Percentiles rank a stretch among this genome's conserved stretches.
phyloP scores from a whole-genome alignment of 2,329 filamentous ascomycete species.

The Fusarium torulosum region DNA sequence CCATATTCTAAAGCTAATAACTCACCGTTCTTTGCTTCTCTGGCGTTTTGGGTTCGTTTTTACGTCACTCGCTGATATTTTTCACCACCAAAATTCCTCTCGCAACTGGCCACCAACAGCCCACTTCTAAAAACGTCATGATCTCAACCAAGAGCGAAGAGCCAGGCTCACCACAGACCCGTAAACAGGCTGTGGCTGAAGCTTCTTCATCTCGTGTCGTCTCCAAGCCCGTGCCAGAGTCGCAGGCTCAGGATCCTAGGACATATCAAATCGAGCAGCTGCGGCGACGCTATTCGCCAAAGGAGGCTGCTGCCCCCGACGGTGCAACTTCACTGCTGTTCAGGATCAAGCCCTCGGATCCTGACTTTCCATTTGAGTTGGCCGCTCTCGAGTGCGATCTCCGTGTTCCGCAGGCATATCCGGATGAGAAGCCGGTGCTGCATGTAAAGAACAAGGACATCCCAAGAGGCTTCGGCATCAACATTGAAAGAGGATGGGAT shows the following conservation, averaged over 20 bases:
- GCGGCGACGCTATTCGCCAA: slow-evolving; percentile 71
- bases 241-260: slow-evolving; percentile 75
- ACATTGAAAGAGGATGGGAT: slow-evolving; percentile 81
- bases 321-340: slow-evolving; percentile 72
- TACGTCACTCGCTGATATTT: slow-evolving; percentile 3
- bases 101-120: slow-evolving; percentile 10
- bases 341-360: slow-evolving; percentile 78
- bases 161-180: slow-evolving; percentile 49
- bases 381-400: slow-evolving; percentile 76
- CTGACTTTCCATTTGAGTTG: slow-evolving; percentile 86
- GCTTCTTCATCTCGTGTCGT: slow-evolving; percentile 65
- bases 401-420: slow-evolving; percentile 73
- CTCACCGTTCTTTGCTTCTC: slow-evolving; percentile 1
- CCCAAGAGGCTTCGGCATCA: slow-evolving; percentile 78
- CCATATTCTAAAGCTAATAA: slow-evolving; percentile 1
- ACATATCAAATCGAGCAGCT: slow-evolving; percentile 82
- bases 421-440: slow-evolving; percentile 68
- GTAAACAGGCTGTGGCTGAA: slow-evolving; percentile 62
- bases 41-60: slow-evolving; percentile 32
- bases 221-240: slow-evolving; percentile 73
- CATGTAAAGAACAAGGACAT: slow-evolving; percentile 77
- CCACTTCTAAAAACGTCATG: slow-evolving; percentile 49
- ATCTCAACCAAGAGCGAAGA: slow-evolving; percentile 52
- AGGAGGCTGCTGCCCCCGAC: slow-evolving; percentile 58
- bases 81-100: slow-evolving; percentile 12